Percentiles rank a stretch among this genome's conserved stretches.
Conservation (phyloP, 768 basidiomycete genomes). For the Clavulina sp. region DNA sequence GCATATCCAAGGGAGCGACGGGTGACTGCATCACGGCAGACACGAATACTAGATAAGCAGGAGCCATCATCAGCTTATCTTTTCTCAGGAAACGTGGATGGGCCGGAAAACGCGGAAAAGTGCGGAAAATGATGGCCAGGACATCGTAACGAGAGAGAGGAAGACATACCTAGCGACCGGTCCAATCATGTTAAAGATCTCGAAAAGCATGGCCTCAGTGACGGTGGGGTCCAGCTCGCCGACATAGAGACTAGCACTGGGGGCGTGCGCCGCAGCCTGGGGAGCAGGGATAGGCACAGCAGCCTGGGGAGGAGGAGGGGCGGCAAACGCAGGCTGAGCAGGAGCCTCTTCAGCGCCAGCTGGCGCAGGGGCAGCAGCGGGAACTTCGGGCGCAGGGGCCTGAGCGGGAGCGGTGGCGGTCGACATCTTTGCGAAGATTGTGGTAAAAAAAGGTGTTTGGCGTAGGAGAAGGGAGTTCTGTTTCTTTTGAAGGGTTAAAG, state of each 20-base stretch:
- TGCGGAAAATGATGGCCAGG: background rate
- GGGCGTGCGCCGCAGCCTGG: conserved; percentile 27
- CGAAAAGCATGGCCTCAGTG: conserved; percentile 98
- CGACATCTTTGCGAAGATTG: background rate
- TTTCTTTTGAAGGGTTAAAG: no score
- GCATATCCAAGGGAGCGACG: conserved; percentile 99
- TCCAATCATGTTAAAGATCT: conserved; percentile 99
- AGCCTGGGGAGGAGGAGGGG: conserved; percentile 25
- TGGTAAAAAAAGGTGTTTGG: no score
- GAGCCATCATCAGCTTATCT: no score
- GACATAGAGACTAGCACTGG: conserved; percentile 92
- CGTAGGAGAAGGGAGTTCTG: no score
- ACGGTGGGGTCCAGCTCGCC: conserved; percentile 97
- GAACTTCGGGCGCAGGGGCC: background rate
- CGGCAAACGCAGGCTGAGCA: background rate
- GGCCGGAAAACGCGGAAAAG: background rate
- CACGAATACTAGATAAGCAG: conserved; percentile 62
- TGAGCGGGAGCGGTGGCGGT: background rate
- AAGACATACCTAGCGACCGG: conserved; percentile 78
- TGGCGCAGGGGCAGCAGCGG: background rate
- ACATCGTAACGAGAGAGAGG: background rate
- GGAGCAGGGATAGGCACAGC: conserved; percentile 21
- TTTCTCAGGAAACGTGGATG: conserved; percentile 2
- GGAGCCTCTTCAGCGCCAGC: background rate
- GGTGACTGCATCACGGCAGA: conserved; percentile 98